Evolutionary conservation across 2,329 filamentous ascomycete species (phyloP), one percentile per base, ranked within the genome.

Genomic region (Xylariaceae sp.): DNA sequence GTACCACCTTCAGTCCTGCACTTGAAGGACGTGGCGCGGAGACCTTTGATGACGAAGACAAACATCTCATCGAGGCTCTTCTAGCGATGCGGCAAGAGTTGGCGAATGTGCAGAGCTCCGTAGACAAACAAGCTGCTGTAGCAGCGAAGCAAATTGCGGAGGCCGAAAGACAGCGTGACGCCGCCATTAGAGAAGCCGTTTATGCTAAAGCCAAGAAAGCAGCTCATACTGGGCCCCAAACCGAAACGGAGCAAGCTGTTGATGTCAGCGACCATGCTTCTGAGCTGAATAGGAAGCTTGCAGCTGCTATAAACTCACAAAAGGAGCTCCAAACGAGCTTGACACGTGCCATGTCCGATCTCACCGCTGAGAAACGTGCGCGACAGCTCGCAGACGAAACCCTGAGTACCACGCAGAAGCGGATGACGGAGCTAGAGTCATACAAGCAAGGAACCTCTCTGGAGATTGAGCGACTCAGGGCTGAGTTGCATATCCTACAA

Each of bases 161-260:
- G 72, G 88, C 95, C 1, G 94, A 99, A 72, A 92, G 90, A 71
- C 94, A 99, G 76, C 84, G 95, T 54, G 94, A 99, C 74, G 87
- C 88, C 47, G 94, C 94, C n/a, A 87, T 99, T 56, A 89, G 88
- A 67, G 95, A 99, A 76, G 94, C 94, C 0, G 89, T 94, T 0
- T 97, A 97, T 74, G 90, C 92, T 39, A 96, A 95, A 71, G 92
- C 95, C 2, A 97, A 91, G 71, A 78, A 97, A 55, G 92, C 92
- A 35, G 92, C 92, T 6, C 88, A 92, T 64, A 68, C 74, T 44
- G 82, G 85, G 57, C 82, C 84, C 47, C 80, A 85, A 69, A 73
- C 84, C 2, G 85, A 86, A 51, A 80, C 73, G 11, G 82, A 83
- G 53, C 79, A 85, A 44, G 88, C 89, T 54, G 75, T 76, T 2